These are phyloP conservation scores for Solanum rostratum DNA, from an alignment of 257 asterid genomes.

Conservation along the genomic window DNA sequence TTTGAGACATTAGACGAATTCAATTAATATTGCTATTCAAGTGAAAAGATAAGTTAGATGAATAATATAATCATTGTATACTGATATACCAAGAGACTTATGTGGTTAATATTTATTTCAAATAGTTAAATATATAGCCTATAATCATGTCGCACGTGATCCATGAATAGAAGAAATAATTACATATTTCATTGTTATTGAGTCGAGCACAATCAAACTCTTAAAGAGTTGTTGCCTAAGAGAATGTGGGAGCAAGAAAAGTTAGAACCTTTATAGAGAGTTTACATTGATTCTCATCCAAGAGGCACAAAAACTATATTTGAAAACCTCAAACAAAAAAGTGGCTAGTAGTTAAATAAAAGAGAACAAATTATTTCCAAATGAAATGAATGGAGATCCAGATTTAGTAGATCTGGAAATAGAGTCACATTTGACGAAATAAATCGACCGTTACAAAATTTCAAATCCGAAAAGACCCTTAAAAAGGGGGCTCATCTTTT, in stretches of 20 bases:
- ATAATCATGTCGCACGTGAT: too few species aligned
- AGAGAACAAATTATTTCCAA: too few species aligned
- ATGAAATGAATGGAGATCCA: background rate
- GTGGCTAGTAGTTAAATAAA: too few species aligned
- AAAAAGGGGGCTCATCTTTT: conserved; percentile 10
- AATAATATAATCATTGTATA: background rate
- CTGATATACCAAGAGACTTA: background rate
- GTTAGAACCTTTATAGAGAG: background rate
- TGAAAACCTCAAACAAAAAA: too few species aligned
- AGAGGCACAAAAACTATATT: too few species aligned
- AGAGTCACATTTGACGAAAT: background rate
- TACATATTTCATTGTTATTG: too few species aligned
- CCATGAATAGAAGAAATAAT: too few species aligned
- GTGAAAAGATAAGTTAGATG: background rate
- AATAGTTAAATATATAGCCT: background rate
- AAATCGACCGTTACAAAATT: conserved; percentile 41
- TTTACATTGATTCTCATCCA: background rate
- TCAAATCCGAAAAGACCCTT: conserved; percentile 32
- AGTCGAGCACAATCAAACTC: background rate
- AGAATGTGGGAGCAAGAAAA: background rate
- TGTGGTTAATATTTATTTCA: background rate
- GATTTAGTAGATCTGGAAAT: background rate
- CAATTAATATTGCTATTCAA: background rate
- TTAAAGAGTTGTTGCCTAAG: background rate
- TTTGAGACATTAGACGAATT: background rate